These are phyloP conservation scores for Fusarium torreyae DNA, from an alignment of 2,329 filamentous ascomycete species.

Conservation along the genomic window DNA sequence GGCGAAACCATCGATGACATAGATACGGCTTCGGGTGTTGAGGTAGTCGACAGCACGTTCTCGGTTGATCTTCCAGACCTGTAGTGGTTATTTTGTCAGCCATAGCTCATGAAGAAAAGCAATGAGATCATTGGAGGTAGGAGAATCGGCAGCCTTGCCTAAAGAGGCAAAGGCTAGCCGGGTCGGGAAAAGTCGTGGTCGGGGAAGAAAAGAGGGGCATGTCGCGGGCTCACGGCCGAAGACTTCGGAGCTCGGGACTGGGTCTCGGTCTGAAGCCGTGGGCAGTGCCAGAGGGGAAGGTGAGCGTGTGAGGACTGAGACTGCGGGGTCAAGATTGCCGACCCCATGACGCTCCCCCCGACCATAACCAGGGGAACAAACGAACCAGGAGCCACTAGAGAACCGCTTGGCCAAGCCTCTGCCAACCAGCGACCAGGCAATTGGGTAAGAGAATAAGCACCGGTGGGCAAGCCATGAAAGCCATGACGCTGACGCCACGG, in stretches of 20 bases:
- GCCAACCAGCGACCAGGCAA: conserved; percentile 50
- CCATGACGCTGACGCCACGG: conserved; percentile 45
- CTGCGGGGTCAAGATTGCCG: conserved; percentile 50
- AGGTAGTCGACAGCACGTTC: conserved; percentile 99
- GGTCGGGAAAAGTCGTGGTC: conserved; percentile 48
- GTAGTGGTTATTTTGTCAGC: conserved; percentile 49
- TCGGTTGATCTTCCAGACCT: conserved; percentile 99
- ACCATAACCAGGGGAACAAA: conserved; percentile 42
- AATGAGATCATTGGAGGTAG: conserved; percentile 19
- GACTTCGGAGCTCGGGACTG: conserved; percentile 36
- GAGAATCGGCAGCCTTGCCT: conserved; percentile 28
- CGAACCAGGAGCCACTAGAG: conserved; percentile 40
- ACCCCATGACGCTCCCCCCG: conserved; percentile 48
- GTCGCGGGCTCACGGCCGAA: conserved; percentile 41
- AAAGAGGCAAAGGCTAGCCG: conserved; percentile 23
- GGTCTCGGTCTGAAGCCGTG: conserved; percentile 44
- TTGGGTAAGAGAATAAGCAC: conserved; percentile 53
- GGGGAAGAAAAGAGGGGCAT: conserved; percentile 43
- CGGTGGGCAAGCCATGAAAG: conserved; percentile 44
- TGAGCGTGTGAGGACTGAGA: conserved; percentile 28
- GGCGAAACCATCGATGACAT: conserved; percentile 96
- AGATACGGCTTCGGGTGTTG: conserved; percentile 98
- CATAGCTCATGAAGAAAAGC: conserved; percentile 11
- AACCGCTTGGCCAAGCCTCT: conserved; percentile 41
- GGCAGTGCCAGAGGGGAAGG: conserved; percentile 33